A percentile compares a stretch with the other conserved stretches of the same genome.
These are phyloP conservation scores for Pholiota conissans DNA, from an alignment of 768 basidiomycete genomes.

Conservation along the genomic window DNA sequence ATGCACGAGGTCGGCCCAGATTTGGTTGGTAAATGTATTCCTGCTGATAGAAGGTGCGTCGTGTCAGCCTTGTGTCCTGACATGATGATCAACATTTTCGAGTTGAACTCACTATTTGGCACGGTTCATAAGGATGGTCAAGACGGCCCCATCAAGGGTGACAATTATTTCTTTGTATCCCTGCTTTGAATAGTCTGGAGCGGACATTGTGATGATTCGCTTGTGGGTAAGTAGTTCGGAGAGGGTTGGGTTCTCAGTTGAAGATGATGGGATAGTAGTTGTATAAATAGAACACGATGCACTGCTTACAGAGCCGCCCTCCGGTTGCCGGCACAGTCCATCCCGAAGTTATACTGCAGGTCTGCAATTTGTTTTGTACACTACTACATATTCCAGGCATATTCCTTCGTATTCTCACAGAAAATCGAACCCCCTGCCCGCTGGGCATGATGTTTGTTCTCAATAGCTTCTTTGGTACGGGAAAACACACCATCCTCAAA, in stretches of 20 bases:
- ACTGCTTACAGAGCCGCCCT: no score
- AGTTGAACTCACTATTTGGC: slow-evolving; percentile 41
- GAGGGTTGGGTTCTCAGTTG: neutral
- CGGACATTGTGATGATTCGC: slow-evolving; percentile 22
- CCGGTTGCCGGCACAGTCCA: no score
- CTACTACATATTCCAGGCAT: no score
- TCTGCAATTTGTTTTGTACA: no score
- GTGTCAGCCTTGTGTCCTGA: neutral
- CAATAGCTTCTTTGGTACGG: no score
- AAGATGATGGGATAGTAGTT: neutral
- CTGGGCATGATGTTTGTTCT: no score
- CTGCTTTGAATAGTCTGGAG: slow-evolving; percentile 33
- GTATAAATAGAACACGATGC: neutral
- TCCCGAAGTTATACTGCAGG: no score
- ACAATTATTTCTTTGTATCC: slow-evolving; percentile 44
- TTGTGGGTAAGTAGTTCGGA: neutral
- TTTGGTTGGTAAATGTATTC: slow-evolving; percentile 38
- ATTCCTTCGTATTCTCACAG: no score
- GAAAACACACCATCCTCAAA: no score
- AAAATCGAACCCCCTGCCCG: no score
- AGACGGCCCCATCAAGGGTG: slow-evolving; percentile 41
- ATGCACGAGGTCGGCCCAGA: slow-evolving; percentile 40
- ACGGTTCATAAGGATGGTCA: slow-evolving; percentile 46
- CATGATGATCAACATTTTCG: neutral
- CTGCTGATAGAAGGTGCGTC: slow-evolving; percentile 30